Evolutionary conservation across 2,329 filamentous ascomycete species (phyloP).

Genomic region (Hypocreales sp.): DNA sequence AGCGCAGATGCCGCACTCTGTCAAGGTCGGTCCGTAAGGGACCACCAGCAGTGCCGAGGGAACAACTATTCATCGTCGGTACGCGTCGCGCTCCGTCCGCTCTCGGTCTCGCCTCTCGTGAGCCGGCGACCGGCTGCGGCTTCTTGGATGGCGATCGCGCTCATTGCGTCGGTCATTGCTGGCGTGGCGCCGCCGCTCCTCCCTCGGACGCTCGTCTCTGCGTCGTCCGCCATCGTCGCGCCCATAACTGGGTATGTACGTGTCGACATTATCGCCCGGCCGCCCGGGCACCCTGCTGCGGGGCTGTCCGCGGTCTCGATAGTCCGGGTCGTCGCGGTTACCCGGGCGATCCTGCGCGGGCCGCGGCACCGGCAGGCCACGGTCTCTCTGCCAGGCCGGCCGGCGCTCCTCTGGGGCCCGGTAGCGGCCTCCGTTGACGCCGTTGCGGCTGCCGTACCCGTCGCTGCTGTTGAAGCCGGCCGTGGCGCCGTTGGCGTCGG

Average conservation of each 20-base stretch:
- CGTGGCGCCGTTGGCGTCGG: constrained; percentile 29
- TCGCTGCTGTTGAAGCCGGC: constrained; percentile 35
- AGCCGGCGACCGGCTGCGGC: constrained; percentile 23
- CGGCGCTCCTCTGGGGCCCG: constrained; percentile 28
- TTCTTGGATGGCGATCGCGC: constrained; percentile 23
- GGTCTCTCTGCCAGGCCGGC: constrained; percentile 40
- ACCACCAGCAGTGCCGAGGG: no score
- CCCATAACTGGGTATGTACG: constrained; percentile 33
- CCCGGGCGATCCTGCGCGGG: constrained; percentile 23
- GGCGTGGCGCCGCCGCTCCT: constrained; percentile 17
- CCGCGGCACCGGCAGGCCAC: constrained; percentile 28
- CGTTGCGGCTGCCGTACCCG: constrained; percentile 31
- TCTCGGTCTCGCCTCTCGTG: constrained; percentile 24
- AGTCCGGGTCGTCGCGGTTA: constrained; percentile 19
- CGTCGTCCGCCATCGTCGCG: constrained; percentile 17
- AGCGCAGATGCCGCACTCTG: no score
- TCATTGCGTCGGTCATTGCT: constrained; percentile 22
- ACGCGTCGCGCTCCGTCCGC: constrained; percentile 30
- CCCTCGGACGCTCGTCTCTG: constrained; percentile 17
- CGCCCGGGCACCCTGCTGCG: constrained; percentile 14
- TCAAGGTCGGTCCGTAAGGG: constrained; percentile 1
- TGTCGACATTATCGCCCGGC: constrained; percentile 27
- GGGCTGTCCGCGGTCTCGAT: constrained; percentile 24
- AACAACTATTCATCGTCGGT: constrained; percentile 36
- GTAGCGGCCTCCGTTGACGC: constrained; percentile 30